Conservation (phyloP, 352 stramenopile genomes). For the Pythium coloratum region DNA sequence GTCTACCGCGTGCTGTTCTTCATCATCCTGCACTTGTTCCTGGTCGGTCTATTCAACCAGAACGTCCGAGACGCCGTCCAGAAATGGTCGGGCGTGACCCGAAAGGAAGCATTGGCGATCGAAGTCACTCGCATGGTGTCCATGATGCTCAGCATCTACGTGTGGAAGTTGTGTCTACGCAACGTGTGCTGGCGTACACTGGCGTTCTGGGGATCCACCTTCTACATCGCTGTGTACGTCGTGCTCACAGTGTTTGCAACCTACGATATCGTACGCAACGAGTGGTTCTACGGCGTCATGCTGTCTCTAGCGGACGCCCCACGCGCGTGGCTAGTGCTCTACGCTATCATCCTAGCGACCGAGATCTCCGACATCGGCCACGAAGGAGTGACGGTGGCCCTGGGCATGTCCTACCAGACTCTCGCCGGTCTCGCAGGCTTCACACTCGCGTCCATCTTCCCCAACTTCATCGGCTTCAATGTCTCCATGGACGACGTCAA, state of each 20-base stretch:
- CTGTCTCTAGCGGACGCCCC: conserved; percentile 33
- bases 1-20: conserved; percentile 25
- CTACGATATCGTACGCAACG: conserved; percentile 34
- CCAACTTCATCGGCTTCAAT: conserved; percentile 1
- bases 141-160: conserved; percentile 1
- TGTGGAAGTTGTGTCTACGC: conserved; percentile 8
- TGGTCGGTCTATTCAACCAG: conserved; percentile 19
- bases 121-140: neutral
- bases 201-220: conserved; percentile 2
- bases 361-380: conserved; percentile 50
- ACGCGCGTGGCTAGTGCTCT: conserved; percentile 43
- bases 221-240: conserved; percentile 12
- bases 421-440: conserved; percentile 30
- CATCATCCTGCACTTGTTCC: conserved; percentile 13
- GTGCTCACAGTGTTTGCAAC: conserved; percentile 22
- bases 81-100: conserved; percentile 13
- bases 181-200: conserved; percentile 13
- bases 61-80: conserved; percentile 17
- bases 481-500: conserved; percentile 5
- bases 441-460: conserved; percentile 32
- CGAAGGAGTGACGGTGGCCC: conserved; percentile 48
- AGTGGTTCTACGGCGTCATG: conserved; percentile 45
- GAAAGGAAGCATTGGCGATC: neutral
- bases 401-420: conserved; percentile 48
- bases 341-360: conserved; percentile 36